These are phyloP conservation scores for Xylaria sp. DNA, from an alignment of 2,329 filamentous ascomycete genomes.

Conservation along the genomic window DNA sequence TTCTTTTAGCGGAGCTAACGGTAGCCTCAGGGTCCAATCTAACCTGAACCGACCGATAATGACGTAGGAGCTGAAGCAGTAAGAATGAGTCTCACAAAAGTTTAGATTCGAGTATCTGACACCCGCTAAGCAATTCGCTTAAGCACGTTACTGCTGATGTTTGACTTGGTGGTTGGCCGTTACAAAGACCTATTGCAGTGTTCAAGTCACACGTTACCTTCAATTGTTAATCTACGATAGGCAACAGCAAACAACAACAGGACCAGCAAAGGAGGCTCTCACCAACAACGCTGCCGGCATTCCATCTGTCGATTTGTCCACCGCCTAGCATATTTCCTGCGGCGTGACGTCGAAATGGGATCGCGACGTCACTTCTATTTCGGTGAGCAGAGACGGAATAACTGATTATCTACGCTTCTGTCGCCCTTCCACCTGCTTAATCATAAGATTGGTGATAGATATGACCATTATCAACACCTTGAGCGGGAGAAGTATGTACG, in stretches of 20 bases:
- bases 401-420: constrained; percentile 7
- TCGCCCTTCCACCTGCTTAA: constrained; percentile 5
- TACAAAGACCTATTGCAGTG: not conserved
- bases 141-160: constrained; percentile 7
- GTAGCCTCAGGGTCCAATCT: constrained; percentile 28
- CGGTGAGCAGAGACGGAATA: constrained; percentile 31
- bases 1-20: constrained; percentile 18
- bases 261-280: constrained; percentile 15
- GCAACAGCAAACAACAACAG: not conserved
- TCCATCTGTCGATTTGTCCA: constrained; percentile 18
- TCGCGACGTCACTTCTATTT: constrained; percentile 28
- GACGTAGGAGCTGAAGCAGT: constrained; percentile 25
- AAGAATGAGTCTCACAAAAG: not conserved
- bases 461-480: constrained; percentile 23
- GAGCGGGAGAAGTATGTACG: constrained; percentile 20
- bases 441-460: constrained; percentile 15
- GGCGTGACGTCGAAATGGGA: constrained; percentile 30
- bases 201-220: not conserved
- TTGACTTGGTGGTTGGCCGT: not conserved
- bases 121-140: constrained; percentile 15
- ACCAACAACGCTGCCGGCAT: constrained; percentile 3
- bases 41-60: constrained; percentile 18
- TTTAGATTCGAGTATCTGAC: constrained; percentile 17
- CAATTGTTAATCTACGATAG: constrained; percentile 6
- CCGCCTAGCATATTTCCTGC: constrained; percentile 6